These are phyloP conservation scores for Buxus sempervirens DNA, from an alignment of 164 flowering plant genomes.

Conservation along the genomic window DNA sequence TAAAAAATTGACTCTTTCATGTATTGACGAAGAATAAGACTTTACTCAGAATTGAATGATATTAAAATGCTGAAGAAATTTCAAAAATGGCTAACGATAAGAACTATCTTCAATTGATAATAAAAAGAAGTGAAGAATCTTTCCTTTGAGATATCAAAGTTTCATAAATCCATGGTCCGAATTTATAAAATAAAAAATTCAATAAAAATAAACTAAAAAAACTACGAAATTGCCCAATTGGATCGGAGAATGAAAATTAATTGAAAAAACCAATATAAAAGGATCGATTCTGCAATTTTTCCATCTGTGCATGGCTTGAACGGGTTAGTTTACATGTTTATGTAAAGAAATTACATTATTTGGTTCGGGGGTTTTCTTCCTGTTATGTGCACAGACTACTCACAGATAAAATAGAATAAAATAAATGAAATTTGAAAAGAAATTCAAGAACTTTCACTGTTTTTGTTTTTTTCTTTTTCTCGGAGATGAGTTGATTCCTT, in stretches of 20 bases:
- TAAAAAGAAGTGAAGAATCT: background rate
- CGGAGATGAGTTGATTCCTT: no score
- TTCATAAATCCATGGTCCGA: background rate
- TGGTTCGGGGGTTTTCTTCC: no score
- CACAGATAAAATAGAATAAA: no score
- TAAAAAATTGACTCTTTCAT: background rate
- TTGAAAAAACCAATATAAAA: no score
- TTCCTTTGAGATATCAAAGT: background rate
- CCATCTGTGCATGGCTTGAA: background rate
- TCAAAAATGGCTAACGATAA: background rate
- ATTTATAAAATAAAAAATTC: background rate
- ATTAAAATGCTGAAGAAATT: slow-evolving; percentile 1
- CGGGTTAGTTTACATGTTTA: background rate
- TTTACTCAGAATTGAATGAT: background rate
- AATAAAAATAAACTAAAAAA: background rate
- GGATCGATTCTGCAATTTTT: no score
- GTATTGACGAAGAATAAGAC: background rate
- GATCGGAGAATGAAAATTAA: no score
- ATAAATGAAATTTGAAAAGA: background rate
- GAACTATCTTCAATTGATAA: slow-evolving; percentile 4
- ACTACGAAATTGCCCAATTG: no score
- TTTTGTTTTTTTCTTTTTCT: background rate
- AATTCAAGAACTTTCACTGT: background rate
- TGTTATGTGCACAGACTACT: no score
- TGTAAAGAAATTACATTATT: no score